Conservation (phyloP, 2,329 filamentous ascomycete species). For the Fusarium nematophilum region DNA sequence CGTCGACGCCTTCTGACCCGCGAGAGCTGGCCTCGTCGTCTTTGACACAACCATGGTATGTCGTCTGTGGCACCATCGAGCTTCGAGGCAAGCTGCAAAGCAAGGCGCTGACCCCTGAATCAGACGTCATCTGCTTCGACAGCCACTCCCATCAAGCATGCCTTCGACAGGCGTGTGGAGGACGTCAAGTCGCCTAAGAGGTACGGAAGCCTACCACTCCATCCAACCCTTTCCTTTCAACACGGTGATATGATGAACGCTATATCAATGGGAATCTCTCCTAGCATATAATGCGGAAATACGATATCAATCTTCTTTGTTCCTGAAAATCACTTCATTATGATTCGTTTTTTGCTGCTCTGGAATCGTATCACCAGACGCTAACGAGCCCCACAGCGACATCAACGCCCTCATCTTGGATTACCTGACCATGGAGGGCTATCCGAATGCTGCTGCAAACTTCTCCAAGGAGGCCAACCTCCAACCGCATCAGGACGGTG, state of each 20-base stretch:
- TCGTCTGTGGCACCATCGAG: conserved; percentile 17
- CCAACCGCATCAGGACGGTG: conserved; percentile 75
- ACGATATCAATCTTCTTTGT: conserved; percentile 76
- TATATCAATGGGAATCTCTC: conserved; percentile 99
- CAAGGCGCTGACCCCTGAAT: conserved; percentile 29
- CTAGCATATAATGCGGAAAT: conserved; percentile 93
- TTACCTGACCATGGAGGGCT: conserved; percentile 96
- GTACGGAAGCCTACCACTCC: conserved; percentile 65
- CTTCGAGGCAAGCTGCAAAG: conserved; percentile 18
- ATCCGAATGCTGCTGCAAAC: conserved; percentile 89
- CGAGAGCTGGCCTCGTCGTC: conserved; percentile 13
- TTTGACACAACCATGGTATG: conserved; percentile 40
- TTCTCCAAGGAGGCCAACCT: conserved; percentile 96
- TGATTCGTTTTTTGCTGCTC: conserved; percentile 2
- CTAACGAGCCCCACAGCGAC: conserved; percentile 70
- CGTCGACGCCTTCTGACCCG: conserved; percentile 27
- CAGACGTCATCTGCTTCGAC: conserved; percentile 80
- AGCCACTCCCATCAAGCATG: conserved; percentile 75
- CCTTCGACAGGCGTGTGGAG: conserved; percentile 84
- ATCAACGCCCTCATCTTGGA: conserved; percentile 97
- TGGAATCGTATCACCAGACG: conserved; percentile 9
- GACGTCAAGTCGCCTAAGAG: conserved; percentile 89
- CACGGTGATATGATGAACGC: conserved; percentile 76
- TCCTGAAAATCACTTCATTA: conserved; percentile 57
- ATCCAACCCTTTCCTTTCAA: background rate